Conservation (phyloP, 2,329 filamentous ascomycete genomes). For the Tolypocladium sp. region DNA sequence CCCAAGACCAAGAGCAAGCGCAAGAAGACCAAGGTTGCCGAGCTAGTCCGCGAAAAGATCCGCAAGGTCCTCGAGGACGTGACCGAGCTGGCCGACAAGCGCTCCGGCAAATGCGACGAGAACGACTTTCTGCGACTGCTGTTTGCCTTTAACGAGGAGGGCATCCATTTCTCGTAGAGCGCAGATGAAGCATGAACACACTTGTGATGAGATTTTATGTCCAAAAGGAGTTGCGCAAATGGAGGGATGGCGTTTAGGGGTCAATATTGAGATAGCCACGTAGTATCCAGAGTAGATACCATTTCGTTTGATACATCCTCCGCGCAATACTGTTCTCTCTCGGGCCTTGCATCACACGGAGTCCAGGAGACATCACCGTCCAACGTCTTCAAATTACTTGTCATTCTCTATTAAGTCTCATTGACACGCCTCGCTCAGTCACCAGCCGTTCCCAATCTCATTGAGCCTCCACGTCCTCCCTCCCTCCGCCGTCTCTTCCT, state of each 20-base stretch:
- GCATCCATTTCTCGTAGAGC: conserved; percentile 75
- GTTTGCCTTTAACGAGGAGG: conserved; percentile 78
- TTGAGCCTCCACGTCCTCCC: neutral
- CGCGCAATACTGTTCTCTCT: neutral
- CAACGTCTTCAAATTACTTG: neutral
- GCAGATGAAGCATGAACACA: neutral
- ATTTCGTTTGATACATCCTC: neutral
- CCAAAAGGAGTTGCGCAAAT: neutral
- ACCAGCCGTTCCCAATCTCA: neutral
- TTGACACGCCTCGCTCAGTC: neutral
- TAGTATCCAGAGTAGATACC: neutral
- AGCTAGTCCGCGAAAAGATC: conserved; percentile 81
- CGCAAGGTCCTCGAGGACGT: conserved; percentile 73
- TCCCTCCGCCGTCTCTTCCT: neutral
- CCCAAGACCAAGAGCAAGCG: conserved; percentile 59
- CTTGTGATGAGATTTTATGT: neutral
- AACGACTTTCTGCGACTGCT: conserved; percentile 81
- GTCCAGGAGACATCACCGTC: neutral
- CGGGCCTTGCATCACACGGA: neutral
- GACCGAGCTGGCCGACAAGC: conserved; percentile 71
- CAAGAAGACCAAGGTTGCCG: conserved; percentile 69
- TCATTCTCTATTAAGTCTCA: neutral
- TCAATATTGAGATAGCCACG: neutral
- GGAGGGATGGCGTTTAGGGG: neutral
- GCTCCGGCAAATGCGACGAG: conserved; percentile 82